Evolutionary conservation across 371 early-diverging fungal species (phyloP).

Genomic region (Mucor plumbeus): DNA sequence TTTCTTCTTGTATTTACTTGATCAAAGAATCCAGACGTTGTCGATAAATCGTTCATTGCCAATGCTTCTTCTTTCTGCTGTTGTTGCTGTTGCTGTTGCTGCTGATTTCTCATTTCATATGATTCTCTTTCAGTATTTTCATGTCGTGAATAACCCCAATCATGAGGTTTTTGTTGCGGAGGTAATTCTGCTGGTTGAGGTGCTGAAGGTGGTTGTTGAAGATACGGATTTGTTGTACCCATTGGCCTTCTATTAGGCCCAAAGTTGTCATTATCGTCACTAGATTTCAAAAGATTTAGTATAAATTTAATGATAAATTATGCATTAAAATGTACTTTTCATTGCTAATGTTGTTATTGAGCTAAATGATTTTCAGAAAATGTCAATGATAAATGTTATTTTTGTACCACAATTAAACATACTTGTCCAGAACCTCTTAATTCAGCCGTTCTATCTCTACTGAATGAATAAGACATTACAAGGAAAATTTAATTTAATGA

Average conservation of each 20-base stretch:
- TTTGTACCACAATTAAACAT: not conserved
- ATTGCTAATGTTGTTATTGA: not conserved
- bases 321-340: not conserved
- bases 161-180: constrained; percentile 7
- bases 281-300: not conserved
- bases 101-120: constrained; percentile 20
- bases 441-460: constrained; percentile 42
- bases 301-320: not conserved
- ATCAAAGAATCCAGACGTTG: constrained; percentile 42
- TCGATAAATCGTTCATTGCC: constrained; percentile 13
- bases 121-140: constrained; percentile 13
- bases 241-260: constrained; percentile 1
- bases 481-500: not conserved
- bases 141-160: constrained; percentile 16
- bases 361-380: not conserved
- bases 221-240: not conserved
- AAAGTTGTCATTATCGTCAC: not conserved
- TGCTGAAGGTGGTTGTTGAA: not conserved
- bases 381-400: not conserved
- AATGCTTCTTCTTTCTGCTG: too few relatives aligned
- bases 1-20: constrained; percentile 23
- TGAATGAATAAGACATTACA: constrained; percentile 42
- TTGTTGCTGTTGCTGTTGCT: constrained; percentile 1
- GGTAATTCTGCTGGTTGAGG: not conserved
- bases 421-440: constrained; percentile 18